Base-by-base conservation (phyloP, 2,329 filamentous ascomycete species). In the Apiospora saccharicola region DNA sequence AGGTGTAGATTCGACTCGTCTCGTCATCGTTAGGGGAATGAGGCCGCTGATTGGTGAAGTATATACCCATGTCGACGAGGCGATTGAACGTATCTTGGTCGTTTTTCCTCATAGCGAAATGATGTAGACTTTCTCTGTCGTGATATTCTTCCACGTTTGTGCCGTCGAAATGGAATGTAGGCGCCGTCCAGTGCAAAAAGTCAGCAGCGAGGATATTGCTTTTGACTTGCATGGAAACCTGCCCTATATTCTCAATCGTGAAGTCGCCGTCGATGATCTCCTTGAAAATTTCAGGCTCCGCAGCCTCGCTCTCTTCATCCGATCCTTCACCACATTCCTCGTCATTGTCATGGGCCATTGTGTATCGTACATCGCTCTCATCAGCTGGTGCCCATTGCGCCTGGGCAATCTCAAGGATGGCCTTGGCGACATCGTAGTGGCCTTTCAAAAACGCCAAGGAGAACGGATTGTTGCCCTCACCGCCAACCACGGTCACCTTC, bases 171-270 rank as follows among this genome's bases (percentile, higher is more conserved):
- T 24, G 19, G 19, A 37, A 64, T 41, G 57, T 64, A 8, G 57
- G 57, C n/a, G 57, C 10, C 16, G 34, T 41, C 57, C 57, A 64
- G 30, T 41, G 57, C 6, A 95, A 80, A 71, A 93, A 80, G 0
- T 80, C 74, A 1, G 88, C 78, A 1, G 94, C 91, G 47, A 85
- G 86, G 12, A 87, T 82, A 22, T 85, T 82, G 72, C 92, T 93
- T 78, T 93, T 91, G 72, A 94, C 92, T 71, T 92, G 86, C 78
- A 88, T 91, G 0, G 89, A 89, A 4, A 93, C 85, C 75, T 93
- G 88, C 0, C 92, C 92, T 72, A 96, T 86, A 75, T 94, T 90
- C 22, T 96, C 92, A 70, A 96, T 88, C 0, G 94, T 96, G 79
- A 93, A 94, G 47, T 88, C 85, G 16, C 92, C 89, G 75, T 92